Percentiles rank a stretch among this genome's conserved stretches.
Conservation (phyloP, 257 asterid species). For the Lantana camara region DNA sequence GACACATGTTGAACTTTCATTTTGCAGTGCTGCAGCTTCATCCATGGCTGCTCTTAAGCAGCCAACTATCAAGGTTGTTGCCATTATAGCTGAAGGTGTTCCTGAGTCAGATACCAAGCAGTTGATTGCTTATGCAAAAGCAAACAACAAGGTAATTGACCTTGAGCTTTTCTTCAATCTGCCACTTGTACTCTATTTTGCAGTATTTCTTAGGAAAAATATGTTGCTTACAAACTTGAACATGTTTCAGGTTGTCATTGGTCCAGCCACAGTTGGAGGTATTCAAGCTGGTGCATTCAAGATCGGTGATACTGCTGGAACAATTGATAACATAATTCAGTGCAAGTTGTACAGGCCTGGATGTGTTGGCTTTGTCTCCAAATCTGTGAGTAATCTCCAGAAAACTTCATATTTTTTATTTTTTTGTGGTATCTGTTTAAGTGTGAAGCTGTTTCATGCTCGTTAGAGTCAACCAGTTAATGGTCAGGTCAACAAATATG, state of each 20-base stretch:
- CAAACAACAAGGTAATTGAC: slow-evolving; percentile 86
- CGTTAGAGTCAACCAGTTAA: background rate
- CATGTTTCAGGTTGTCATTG: slow-evolving; percentile 75
- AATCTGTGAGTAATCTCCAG: slow-evolving; percentile 67
- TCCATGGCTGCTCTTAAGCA: slow-evolving; percentile 97
- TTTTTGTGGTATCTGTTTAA: slow-evolving; percentile 4
- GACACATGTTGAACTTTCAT: slow-evolving; percentile 25
- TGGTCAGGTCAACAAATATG: no score
- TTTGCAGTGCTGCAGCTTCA: slow-evolving; percentile 97
- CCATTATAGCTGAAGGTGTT: slow-evolving; percentile 99
- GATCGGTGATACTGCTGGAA: slow-evolving; percentile 99
- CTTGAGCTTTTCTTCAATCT: slow-evolving; percentile 21
- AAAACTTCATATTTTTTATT: slow-evolving; percentile 3
- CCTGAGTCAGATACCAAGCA: slow-evolving; percentile 95
- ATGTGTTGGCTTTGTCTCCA: slow-evolving; percentile 97
- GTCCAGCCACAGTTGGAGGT: slow-evolving; percentile 99
- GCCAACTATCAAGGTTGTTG: slow-evolving; percentile 91
- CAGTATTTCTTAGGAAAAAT: slow-evolving; percentile 7
- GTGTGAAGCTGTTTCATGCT: background rate
- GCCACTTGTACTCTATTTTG: slow-evolving; percentile 12
- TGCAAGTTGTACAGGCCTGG: slow-evolving; percentile 99
- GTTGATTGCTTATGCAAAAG: slow-evolving; percentile 93
- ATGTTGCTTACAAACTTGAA: slow-evolving; percentile 11
- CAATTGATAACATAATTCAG: slow-evolving; percentile 89
- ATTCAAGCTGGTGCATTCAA: slow-evolving; percentile 99